Evolutionary conservation across 441 rosid species (phyloP), one percentile per base, ranked within the genome.

Genomic region (Viola pubescens): DNA sequence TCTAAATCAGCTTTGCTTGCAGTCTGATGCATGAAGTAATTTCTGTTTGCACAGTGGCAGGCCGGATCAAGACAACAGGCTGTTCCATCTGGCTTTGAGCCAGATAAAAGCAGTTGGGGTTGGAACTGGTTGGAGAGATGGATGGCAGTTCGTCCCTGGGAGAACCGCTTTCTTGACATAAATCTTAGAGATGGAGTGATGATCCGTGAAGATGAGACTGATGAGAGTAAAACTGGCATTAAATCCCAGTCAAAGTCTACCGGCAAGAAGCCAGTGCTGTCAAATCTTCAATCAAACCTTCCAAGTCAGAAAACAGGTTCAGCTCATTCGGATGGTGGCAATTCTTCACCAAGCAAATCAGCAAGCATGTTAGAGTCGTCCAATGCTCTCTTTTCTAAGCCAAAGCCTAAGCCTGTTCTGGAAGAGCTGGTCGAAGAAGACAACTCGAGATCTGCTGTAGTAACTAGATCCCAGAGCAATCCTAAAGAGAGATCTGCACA

Each of bases 131-230:
- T 94, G 77, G 99, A 94, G 78, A 81, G 99, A 78, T 94, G 99
- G 99, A 94, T 94, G 99, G 99, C 99, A 61, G 99, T 94, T 66
- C 96, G 99, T 14, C 99, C 99, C 55, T 90, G 99, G 99, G 99
- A 94, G 79, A 94, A 88, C 38, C 89, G 99, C 70, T 86, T 90
- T 80, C 94, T 90, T 40, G 99, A 90, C 73, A 84, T 73, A 63
- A 94, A 90, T 73, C 83, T 88, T 52, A 84, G 75, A 60, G 99
- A 90, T 56, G 97, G 91, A 42, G 83, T 79, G 7, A 85, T 70
- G 80, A 46, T 84, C 79, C 71, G 52, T 48, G 97, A 86, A 62
- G 72, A 81, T 46, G 79, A 53, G 65, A 59, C 73, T 38, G 68
- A 73, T 19, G 84, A 79, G 57, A 71, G 66, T 55, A 85, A 67